Evolutionary conservation across 495 filamentous ascomycete genomes (phyloP).

Genomic region (Cryomyces antarcticus): DNA sequence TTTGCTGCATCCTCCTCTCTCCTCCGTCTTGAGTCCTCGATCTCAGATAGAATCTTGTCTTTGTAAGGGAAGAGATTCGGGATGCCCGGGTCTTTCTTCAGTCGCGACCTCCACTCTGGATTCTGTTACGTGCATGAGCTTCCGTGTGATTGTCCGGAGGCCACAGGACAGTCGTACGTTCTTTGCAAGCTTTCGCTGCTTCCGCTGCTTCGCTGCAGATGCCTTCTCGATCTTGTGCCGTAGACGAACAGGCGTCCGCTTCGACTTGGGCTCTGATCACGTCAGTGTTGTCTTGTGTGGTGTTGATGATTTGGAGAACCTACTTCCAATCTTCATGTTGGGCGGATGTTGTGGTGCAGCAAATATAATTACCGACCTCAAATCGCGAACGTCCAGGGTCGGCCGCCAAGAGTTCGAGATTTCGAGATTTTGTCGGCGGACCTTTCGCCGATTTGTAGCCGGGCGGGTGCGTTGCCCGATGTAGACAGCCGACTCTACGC

Average conservation of each 20-base stretch:
- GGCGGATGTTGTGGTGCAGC: too few relatives aligned
- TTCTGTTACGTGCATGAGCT: constrained; percentile 29
- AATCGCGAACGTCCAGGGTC: too few relatives aligned
- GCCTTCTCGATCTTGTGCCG: constrained; percentile 94
- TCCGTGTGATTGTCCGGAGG: not conserved
- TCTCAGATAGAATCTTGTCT: constrained; percentile 79
- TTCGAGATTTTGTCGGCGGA: too few relatives aligned
- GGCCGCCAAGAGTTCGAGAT: too few relatives aligned
- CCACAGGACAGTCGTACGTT: constrained; percentile 26
- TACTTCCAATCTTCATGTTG: too few relatives aligned
- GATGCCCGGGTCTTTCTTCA: constrained; percentile 95
- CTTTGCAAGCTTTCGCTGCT: constrained; percentile 71
- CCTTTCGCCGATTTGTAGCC: too few relatives aligned
- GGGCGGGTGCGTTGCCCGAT: too few relatives aligned
- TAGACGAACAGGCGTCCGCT: constrained; percentile 70
- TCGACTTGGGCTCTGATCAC: constrained; percentile 67
- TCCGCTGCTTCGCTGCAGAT: constrained; percentile 73
- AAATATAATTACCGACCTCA: too few relatives aligned
- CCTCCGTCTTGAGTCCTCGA: constrained; percentile 63
- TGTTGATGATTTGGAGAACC: too few relatives aligned
- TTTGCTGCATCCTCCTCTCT: constrained; percentile 62
- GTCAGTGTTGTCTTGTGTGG: too few relatives aligned
- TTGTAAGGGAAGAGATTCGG: constrained; percentile 97
- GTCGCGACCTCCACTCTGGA: constrained; percentile 76
- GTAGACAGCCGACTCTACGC: too few relatives aligned